Conservation (phyloP, 108 stramenopile species). For the Discostella stelligeroides region DNA sequence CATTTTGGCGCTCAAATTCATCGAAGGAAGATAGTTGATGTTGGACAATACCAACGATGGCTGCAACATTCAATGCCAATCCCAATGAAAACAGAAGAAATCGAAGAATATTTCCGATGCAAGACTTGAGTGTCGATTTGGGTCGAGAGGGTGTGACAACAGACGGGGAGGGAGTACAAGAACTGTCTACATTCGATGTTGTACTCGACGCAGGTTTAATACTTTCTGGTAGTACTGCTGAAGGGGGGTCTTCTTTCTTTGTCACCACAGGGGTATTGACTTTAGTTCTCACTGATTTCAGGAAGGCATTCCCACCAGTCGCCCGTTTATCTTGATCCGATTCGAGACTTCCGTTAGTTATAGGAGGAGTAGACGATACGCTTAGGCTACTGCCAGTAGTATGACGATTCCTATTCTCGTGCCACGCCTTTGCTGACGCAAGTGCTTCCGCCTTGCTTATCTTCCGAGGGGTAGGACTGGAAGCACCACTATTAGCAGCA, state of each 20-base stretch:
- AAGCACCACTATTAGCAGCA: too few species aligned
- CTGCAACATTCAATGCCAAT: slow-evolving; percentile 9
- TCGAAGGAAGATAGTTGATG: slow-evolving; percentile 1
- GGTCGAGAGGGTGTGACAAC: background rate
- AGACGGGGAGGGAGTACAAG: background rate
- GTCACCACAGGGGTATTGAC: background rate
- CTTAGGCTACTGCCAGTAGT: too few species aligned
- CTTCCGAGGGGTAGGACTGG: background rate
- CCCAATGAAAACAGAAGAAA: background rate
- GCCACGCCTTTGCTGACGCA: slow-evolving; percentile 2
- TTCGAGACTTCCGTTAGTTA: too few species aligned
- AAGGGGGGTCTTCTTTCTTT: background rate
- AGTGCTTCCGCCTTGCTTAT: background rate
- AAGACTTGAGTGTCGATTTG: background rate
- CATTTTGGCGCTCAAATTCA: background rate
- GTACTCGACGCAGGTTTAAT: background rate
- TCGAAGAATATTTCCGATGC: background rate
- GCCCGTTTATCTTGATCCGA: too few species aligned
- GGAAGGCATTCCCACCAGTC: background rate
- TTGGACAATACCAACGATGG: background rate
- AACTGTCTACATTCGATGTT: slow-evolving; percentile 2
- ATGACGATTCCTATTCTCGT: background rate
- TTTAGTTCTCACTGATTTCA: slow-evolving; percentile 6
- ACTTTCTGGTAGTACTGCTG: background rate
- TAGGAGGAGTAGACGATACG: background rate